These are phyloP conservation scores for Coriaria nepalensis DNA, from an alignment of 306 rosid species.

Conservation along the genomic window DNA sequence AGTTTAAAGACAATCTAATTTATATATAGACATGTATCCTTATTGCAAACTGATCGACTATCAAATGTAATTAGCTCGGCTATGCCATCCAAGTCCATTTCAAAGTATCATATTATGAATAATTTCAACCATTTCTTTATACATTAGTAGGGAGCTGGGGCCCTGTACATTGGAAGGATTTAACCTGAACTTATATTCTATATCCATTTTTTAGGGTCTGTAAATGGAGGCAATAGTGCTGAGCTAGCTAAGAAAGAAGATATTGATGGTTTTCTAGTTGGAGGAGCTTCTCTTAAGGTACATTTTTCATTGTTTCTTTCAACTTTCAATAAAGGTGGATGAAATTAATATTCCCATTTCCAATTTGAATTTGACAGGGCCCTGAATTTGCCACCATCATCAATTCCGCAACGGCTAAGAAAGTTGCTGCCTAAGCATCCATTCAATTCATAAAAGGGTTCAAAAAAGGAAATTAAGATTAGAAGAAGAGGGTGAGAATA, in stretches of 20 bases:
- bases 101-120: too few species aligned
- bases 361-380: constrained; percentile 36
- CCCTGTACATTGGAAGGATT: too few species aligned
- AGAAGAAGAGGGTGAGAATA: constrained; percentile 12
- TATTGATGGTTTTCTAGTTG: constrained; percentile 94
- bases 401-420: constrained; percentile 85
- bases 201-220: constrained; percentile 53
- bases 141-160: too few species aligned
- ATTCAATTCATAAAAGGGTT: constrained; percentile 6
- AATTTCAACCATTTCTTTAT: too few species aligned
- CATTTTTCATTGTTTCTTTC: not conserved
- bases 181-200: too few species aligned
- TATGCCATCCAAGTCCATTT: too few species aligned
- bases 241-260: constrained; percentile 95
- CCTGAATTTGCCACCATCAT: constrained; percentile 83
- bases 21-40: too few species aligned
- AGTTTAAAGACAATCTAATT: too few species aligned
- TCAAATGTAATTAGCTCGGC: too few species aligned
- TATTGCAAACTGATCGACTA: too few species aligned
- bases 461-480: constrained; percentile 13
- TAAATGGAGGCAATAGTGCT: constrained; percentile 73
- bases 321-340: not conserved
- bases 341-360: constrained; percentile 11
- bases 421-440: constrained; percentile 62
- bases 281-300: constrained; percentile 98